Evolutionary conservation across 331 rosid genomes (phyloP), one percentile per base, ranked within the genome.

Genomic region (Acacia pycnantha): DNA sequence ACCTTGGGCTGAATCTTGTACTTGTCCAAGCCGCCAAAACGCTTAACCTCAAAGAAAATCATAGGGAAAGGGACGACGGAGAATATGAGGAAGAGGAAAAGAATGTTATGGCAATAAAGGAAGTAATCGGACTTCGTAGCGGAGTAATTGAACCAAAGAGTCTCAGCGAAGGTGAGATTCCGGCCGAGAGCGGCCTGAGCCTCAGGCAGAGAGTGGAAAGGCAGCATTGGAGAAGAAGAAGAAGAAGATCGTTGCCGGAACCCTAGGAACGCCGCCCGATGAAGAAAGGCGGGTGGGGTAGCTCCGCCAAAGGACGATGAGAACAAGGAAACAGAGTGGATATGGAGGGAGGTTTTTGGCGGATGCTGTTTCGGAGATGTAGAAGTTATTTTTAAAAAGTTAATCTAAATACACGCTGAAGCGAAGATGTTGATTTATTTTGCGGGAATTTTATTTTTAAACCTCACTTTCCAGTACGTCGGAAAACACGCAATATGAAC

Each of bases 141-240:
- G 0, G 97, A 92, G 90, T 94, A 94, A 33, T 88, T 87, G 88
- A 91, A 90, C 98, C 98, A 94, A 11, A 92, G 53, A 19, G 90
- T 89, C 88, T 94, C 97, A 37, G 83, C 85, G 24, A 44, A 51
- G 31, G 93, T 92, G 76, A 94, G 91, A 76, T 88, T 89, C 26
- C 95, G 90, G 53, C 92, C 91, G 18, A 93, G 89, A 7, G 89
- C 86, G 47, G 86, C 59, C 77, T 86, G 61, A 11, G 96, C 96
- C 18, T 87, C 92, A 27, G 58, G 77, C 48, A 84, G 31, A 27
- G 88, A 77, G 18, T 51, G 85, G 78, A 85, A 91, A 8, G 92
- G 91, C 74, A 91, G 53, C 96, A 29, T 78, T 5, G 53, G 31
- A 16, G 53, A 2, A 15, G 29, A 18, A 5, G 56, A 4, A 4